Evolutionary conservation across 2,329 filamentous ascomycete species (phyloP), one percentile per base, ranked within the genome.

Genomic region (Pseudogymnoascus sp.): DNA sequence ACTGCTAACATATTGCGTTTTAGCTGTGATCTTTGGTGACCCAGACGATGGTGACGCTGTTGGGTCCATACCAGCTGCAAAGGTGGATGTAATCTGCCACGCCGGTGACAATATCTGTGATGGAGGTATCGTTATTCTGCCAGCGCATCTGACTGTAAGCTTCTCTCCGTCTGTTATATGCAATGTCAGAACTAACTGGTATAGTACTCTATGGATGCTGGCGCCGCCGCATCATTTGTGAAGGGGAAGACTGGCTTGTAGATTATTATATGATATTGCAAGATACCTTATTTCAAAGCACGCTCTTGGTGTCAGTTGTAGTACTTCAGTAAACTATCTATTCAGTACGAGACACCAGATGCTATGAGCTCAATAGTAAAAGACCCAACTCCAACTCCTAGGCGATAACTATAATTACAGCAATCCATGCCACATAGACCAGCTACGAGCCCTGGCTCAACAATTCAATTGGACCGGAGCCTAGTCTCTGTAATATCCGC

Each of bases 11-110:
- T 60, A 40, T 45, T 14, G 21, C 1, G 7, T 16, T 40, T 14
- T 14, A 69, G 69, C 62, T 35, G 64, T 71, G 28, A 69, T 69
- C 60, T 71, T 70, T 35, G 69, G 69, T 4, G 69, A 71, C 60
- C 69, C 69, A 66, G 60, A 67, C 18, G 63, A 70, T 40, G 68
- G 69, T 12, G 35, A 65, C 5, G 55, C 66, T 2, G 67, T 71
- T 31, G 65, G 63, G 4, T 58, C 52, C 9, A 59, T 70, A 9
- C 43, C 65, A 2, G 64, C 67, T 6, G 63, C 5, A 12, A 68
- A 68, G 14, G 67, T 66, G 2, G 62, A 67, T 41, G 62, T 70
- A 25, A 66, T 71, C 59, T 71, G 69, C 59, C 65, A 70, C 55
- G 25, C 60, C 7, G 64, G 64, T 8, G 69, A 71, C 41, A 65